Evolutionary conservation across 768 basidiomycete genomes (phyloP).

Genomic region (Paxillus involutus): DNA sequence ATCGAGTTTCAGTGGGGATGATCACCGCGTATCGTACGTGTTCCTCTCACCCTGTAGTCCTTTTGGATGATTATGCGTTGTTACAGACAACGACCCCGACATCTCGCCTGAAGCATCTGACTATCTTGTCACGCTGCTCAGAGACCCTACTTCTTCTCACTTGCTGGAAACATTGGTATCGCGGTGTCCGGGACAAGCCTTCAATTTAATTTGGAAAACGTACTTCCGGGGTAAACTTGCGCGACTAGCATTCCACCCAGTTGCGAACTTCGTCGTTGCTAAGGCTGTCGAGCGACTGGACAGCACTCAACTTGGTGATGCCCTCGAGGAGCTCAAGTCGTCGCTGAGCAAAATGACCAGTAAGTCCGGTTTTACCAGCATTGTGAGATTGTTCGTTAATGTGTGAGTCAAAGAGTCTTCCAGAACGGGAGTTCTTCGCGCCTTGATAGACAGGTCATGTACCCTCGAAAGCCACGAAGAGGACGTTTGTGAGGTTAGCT

Average conservation of each 20-base stretch:
- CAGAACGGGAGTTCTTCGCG: slow-evolving; percentile 76
- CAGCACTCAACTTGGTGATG: slow-evolving; percentile 51
- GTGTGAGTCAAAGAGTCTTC: slow-evolving; percentile 47
- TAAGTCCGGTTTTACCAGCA: slow-evolving; percentile 37
- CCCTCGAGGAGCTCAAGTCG: slow-evolving; percentile 59
- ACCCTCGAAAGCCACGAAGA: slow-evolving; percentile 45
- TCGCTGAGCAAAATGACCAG: slow-evolving; percentile 67
- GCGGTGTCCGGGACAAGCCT: slow-evolving; percentile 59
- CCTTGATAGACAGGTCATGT: slow-evolving; percentile 68
- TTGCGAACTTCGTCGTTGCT: slow-evolving; percentile 92
- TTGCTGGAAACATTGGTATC: slow-evolving; percentile 79
- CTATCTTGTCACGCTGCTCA: slow-evolving; percentile 77
- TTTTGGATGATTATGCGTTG: slow-evolving; percentile 2
- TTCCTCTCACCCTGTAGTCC: neutral
- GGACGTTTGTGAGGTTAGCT: slow-evolving; percentile 57
- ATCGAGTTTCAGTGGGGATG: slow-evolving; percentile 74
- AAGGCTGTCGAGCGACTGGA: slow-evolving; percentile 67
- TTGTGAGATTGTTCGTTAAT: slow-evolving; percentile 2
- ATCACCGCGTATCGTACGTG: slow-evolving; percentile 63
- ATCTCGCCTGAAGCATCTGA: slow-evolving; percentile 57
- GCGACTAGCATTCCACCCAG: slow-evolving; percentile 79
- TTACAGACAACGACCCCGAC: slow-evolving; percentile 39
- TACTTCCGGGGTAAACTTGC: slow-evolving; percentile 78
- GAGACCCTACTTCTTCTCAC: slow-evolving; percentile 88
- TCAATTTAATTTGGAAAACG: slow-evolving; percentile 67